Percentiles rank a stretch among this genome's conserved stretches.
Evolutionary conservation across 2,329 filamentous ascomycete species (phyloP).

Genomic region (Pleomassaria siparia): DNA sequence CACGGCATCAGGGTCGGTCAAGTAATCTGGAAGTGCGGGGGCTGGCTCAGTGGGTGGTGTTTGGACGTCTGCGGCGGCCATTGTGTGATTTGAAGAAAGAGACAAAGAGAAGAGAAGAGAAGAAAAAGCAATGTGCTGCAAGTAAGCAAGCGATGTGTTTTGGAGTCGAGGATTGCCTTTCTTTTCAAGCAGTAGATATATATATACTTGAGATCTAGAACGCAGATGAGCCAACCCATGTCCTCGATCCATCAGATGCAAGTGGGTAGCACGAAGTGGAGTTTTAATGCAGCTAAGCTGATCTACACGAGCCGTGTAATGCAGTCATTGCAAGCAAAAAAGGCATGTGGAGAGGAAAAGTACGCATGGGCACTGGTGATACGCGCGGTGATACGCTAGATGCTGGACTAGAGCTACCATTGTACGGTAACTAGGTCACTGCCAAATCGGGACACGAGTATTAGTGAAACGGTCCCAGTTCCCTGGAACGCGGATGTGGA

Average conservation of each 20-base stretch:
- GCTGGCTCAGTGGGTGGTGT: conserved; percentile 31
- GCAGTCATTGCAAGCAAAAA: not conserved
- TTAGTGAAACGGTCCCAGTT: not conserved
- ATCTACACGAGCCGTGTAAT: not conserved
- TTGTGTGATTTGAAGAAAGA: conserved; percentile 9
- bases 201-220: not conserved
- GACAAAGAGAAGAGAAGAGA: not conserved
- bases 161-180: not conserved
- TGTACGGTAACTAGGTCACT: not conserved
- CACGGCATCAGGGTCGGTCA: conserved; percentile 61
- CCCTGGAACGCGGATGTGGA: not conserved
- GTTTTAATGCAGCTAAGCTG: not conserved
- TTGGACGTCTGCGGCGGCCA: conserved; percentile 34
- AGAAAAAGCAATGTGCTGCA: not conserved
- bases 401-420: not conserved
- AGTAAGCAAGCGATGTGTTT: not conserved
- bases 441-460: not conserved
- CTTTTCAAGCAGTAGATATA: not conserved
- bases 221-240: not conserved
- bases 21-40: conserved; percentile 57
- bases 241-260: not conserved
- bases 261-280: not conserved
- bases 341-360: not conserved
- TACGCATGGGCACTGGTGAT: too few relatives aligned
- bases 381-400: not conserved